phyloP scores from a whole-genome alignment of 2,329 filamentous ascomycete species.

The Mycosphaerella arachidis region DNA sequence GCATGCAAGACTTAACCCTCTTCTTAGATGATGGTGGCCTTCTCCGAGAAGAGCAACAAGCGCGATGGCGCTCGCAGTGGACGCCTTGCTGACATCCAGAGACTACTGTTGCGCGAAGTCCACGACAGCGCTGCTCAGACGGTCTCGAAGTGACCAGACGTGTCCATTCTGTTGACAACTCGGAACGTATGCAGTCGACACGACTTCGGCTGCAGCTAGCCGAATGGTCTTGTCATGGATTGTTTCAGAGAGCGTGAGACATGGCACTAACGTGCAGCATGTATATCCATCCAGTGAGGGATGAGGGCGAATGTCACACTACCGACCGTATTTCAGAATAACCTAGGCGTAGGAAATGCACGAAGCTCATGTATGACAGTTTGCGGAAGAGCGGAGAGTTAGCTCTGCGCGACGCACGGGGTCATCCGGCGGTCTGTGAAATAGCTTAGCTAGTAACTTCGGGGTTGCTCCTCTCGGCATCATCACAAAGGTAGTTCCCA shows the following conservation, averaged over 20 bases:
- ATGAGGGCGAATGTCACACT: background rate
- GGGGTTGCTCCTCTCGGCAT: no score
- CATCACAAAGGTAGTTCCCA: no score
- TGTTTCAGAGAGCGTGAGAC: background rate
- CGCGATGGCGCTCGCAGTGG: slow-evolving; percentile 50
- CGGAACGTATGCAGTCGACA: background rate
- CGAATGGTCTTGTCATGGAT: background rate
- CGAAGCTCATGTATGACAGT: background rate
- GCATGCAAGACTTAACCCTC: background rate
- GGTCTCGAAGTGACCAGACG: background rate
- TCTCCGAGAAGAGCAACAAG: slow-evolving; percentile 63
- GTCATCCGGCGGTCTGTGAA: background rate
- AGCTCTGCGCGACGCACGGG: background rate
- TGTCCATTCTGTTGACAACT: no score
- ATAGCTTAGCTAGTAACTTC: no score
- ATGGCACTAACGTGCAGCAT: background rate
- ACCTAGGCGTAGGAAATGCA: background rate
- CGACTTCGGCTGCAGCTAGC: background rate
- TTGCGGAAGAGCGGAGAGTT: background rate
- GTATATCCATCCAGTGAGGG: background rate
- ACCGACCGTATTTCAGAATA: background rate
- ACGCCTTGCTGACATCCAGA: slow-evolving; percentile 41
- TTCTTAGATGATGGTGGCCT: slow-evolving; percentile 63
- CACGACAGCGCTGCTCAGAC: background rate
- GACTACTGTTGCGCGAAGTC: slow-evolving; percentile 30